Percentiles rank a stretch among this genome's conserved stretches.
These are phyloP conservation scores for Polygonum maritimum DNA, from an alignment of 148 eudicot genomes.

Conservation along the genomic window DNA sequence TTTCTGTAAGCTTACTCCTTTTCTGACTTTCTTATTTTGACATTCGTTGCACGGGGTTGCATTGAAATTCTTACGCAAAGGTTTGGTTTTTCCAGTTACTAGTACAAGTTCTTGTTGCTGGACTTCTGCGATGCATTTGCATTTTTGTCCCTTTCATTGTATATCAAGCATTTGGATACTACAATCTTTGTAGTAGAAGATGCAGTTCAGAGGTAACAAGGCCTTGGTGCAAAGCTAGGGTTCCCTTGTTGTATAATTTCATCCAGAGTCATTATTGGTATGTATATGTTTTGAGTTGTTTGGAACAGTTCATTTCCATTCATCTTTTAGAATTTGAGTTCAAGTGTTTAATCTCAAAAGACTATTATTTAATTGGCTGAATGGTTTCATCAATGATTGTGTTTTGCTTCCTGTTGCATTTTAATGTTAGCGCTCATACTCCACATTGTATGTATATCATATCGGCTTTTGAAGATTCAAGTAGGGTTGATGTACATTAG, in stretches of 20 bases:
- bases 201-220: constrained; percentile 44
- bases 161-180: constrained; percentile 88
- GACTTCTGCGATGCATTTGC: constrained; percentile 44
- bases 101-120: constrained; percentile 48
- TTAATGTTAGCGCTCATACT: not conserved
- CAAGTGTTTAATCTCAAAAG: not conserved
- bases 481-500: not conserved
- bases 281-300: constrained; percentile 10
- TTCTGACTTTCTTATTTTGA: not conserved
- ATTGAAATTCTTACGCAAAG: not conserved
- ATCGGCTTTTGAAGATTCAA: not conserved
- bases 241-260: constrained; percentile 76
- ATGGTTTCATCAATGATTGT: not conserved
- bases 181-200: constrained; percentile 52
- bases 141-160: constrained; percentile 59
- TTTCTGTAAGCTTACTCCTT: constrained; percentile 33
- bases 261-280: constrained; percentile 97
- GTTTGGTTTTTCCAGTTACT: constrained; percentile 32
- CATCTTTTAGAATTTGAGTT: not conserved
- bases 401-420: not conserved
- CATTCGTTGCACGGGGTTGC: not conserved
- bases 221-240: constrained; percentile 82
- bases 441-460: not conserved
- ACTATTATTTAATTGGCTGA: not conserved
- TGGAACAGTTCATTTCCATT: not conserved